Evolutionary conservation across 306 rosid genomes (phyloP).

Genomic region (Quercus ilex): DNA sequence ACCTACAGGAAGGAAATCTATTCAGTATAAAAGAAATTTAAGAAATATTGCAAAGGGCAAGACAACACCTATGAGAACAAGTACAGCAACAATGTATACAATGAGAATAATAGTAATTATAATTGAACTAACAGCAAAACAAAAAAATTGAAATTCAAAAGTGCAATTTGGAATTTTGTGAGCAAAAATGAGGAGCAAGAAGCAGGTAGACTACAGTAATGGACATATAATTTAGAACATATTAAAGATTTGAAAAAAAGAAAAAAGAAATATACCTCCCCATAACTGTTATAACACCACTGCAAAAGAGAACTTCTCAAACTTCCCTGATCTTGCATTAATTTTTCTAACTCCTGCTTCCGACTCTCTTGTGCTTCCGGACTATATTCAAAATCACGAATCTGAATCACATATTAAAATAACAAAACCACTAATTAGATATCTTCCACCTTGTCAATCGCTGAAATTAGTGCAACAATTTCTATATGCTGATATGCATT

Average conservation of each 20-base stretch:
- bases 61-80: not conserved
- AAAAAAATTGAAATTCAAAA: constrained; percentile 1
- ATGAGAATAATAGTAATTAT: not conserved
- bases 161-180: not conserved
- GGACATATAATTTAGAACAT: not conserved
- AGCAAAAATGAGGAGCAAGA: not conserved
- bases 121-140: constrained; percentile 1
- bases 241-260: not conserved
- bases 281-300: constrained; percentile 90
- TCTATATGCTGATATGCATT: constrained; percentile 3
- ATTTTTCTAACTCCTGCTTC: constrained; percentile 74
- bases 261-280: constrained; percentile 54
- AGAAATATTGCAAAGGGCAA: not conserved
- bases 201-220: not conserved
- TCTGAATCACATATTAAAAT: constrained; percentile 44
- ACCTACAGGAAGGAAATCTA: constrained; percentile 49
- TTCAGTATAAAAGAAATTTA: constrained; percentile 4
- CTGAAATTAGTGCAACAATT: constrained; percentile 2
- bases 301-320: constrained; percentile 80
- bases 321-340: constrained; percentile 78
- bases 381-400: constrained; percentile 85
- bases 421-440: constrained; percentile 17
- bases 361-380: constrained; percentile 72
- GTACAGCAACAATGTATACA: not conserved
- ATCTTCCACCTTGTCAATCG: constrained; percentile 2